These are phyloP conservation scores for Xerocomellus intermedius DNA, from an alignment of 768 basidiomycete species.

Conservation along the genomic window DNA sequence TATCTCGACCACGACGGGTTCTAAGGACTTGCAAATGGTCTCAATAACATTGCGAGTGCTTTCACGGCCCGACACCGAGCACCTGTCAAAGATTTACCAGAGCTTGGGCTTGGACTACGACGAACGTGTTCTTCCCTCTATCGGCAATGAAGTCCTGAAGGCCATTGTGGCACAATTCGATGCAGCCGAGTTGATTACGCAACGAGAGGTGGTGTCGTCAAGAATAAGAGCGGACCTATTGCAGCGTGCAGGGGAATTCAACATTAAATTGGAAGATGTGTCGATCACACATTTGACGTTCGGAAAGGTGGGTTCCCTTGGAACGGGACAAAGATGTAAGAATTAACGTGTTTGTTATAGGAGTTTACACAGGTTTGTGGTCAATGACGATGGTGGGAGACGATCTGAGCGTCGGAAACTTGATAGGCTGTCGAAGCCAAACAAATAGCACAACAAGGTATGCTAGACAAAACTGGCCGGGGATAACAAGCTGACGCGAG, in stretches of 20 bases:
- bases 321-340: background rate
- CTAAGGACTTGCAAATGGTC: constrained; percentile 98
- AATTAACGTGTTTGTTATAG: constrained; percentile 37
- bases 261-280: constrained; percentile 94
- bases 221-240: constrained; percentile 90
- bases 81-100: constrained; percentile 93
- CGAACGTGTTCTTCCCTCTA: constrained; percentile 94
- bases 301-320: constrained; percentile 58
- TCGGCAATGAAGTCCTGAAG: constrained; percentile 97
- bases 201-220: constrained; percentile 95
- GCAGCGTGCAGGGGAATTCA: constrained; percentile 93
- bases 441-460: constrained; percentile 98
- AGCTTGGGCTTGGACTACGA: constrained; percentile 94
- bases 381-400: background rate
- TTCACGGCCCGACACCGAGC: constrained; percentile 85
- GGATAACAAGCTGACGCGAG: constrained; percentile 14
- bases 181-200: constrained; percentile 94
- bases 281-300: constrained; percentile 92
- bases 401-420: background rate
- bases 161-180: constrained; percentile 98
- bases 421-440: constrained; percentile 94
- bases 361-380: constrained; percentile 73
- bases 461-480: constrained; percentile 7
- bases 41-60: constrained; percentile 95
- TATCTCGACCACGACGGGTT: constrained; percentile 98